Evolutionary conservation across 2,329 filamentous ascomycete genomes (phyloP).

Genomic region (Ceratocystis harringtonii): DNA sequence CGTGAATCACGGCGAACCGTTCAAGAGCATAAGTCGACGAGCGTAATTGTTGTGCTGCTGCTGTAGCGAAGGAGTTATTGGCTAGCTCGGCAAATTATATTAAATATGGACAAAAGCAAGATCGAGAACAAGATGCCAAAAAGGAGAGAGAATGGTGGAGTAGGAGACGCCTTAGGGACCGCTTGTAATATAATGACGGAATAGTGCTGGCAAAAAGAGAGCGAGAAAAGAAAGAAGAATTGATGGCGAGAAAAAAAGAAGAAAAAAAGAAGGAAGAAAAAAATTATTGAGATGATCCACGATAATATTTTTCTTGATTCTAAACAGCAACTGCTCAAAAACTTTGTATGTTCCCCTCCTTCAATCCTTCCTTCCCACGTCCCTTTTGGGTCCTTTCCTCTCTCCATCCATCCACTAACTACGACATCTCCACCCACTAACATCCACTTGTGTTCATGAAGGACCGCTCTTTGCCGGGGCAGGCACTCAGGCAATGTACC

Average conservation of each 20-base stretch:
- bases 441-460: too few species aligned
- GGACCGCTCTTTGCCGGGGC: background rate
- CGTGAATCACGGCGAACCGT: background rate
- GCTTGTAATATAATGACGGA: background rate
- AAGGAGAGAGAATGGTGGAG: background rate
- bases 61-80: background rate
- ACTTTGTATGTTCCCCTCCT: conserved; percentile 1
- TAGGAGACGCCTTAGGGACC: too few species aligned
- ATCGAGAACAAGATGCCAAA: background rate
- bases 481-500: background rate
- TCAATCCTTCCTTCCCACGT: conserved; percentile 1
- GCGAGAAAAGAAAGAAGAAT: background rate
- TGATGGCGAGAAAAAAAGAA: background rate
- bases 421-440: background rate
- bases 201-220: background rate
- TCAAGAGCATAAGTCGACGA: background rate
- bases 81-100: background rate
- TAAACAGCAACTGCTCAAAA: conserved; percentile 1
- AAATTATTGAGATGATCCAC: background rate
- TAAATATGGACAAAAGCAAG: background rate
- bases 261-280: background rate
- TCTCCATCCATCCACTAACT: background rate
- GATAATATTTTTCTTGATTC: conserved; percentile 1
- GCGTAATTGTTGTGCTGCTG: background rate
- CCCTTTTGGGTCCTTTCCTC: background rate